Conservation (phyloP, 805 yeast genomes). For the Suhomyces emberorum region DNA sequence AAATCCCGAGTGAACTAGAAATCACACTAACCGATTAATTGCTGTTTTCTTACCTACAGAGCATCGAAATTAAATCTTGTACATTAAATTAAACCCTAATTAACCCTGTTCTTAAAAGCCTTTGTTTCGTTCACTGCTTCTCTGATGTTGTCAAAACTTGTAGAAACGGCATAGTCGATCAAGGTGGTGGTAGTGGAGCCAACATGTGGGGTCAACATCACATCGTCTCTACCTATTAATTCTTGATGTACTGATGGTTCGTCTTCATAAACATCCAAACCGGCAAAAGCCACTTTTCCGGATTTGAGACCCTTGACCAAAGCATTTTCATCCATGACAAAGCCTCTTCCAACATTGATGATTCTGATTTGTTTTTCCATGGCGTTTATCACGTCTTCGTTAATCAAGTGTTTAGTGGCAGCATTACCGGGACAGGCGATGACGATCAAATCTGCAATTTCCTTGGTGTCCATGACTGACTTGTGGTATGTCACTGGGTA, state of each 20-base stretch:
- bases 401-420: slow-evolving; percentile 18
- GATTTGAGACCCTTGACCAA: slow-evolving; percentile 20
- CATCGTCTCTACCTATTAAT: slow-evolving; percentile 21
- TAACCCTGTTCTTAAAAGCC: not conserved
- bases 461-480: slow-evolving; percentile 13
- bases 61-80: too few species aligned
- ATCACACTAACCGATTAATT: too few species aligned
- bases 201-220: slow-evolving; percentile 24
- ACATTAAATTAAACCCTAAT: not conserved
- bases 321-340: slow-evolving; percentile 23
- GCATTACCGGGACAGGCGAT: slow-evolving; percentile 25
- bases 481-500: slow-evolving; percentile 19
- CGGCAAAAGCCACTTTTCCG: slow-evolving; percentile 25
- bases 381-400: slow-evolving; percentile 11
- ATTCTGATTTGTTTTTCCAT: slow-evolving; percentile 20
- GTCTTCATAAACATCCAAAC: slow-evolving; percentile 25
- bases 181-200: slow-evolving; percentile 22
- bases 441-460: slow-evolving; percentile 24
- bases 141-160: slow-evolving; percentile 16
- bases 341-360: slow-evolving; percentile 25
- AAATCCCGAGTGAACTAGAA: too few species aligned
- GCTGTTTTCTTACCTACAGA: too few species aligned
- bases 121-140: slow-evolving; percentile 10
- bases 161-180: slow-evolving; percentile 3
- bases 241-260: slow-evolving; percentile 21